Conservation (phyloP, 257 asterid species). For the Fraxinus cuspidata region DNA sequence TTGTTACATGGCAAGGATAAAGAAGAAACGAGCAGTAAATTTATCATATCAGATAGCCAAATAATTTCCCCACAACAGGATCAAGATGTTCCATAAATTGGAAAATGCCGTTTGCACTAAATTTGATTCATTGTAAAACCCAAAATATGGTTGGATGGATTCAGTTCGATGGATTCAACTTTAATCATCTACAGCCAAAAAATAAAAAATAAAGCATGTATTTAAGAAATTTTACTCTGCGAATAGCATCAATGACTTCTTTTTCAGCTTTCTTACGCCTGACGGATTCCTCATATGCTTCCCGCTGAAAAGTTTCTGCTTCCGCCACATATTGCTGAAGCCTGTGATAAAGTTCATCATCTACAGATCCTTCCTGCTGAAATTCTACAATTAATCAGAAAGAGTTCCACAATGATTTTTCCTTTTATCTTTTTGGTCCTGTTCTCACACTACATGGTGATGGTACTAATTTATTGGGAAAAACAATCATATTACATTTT, state of each 20-base stretch:
- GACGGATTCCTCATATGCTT: constrained; percentile 69
- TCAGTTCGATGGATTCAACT: neutral
- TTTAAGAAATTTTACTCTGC: constrained; percentile 47
- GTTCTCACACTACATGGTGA: neutral
- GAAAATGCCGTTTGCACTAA: neutral
- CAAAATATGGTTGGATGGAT: neutral
- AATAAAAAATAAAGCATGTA: neutral
- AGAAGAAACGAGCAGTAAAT: constrained; percentile 3
- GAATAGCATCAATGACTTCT: constrained; percentile 54
- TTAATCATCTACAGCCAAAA: neutral
- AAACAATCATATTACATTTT: constrained; percentile 4
- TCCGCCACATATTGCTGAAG: constrained; percentile 66
- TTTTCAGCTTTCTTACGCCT: constrained; percentile 79
- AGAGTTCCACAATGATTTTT: neutral
- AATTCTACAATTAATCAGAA: constrained; percentile 29
- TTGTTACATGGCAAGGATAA: constrained; percentile 8
- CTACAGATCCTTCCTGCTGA: constrained; percentile 56
- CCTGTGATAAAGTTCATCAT: constrained; percentile 55
- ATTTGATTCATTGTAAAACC: too few species aligned
- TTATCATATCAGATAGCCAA: neutral
- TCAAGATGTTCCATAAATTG: neutral
- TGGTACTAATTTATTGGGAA: neutral
- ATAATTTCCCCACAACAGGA: neutral
- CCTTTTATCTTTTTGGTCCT: neutral
- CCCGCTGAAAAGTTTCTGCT: constrained; percentile 68